Evolutionary conservation across 495 filamentous ascomycete genomes (phyloP), one percentile per base, ranked within the genome.

Genomic region (Podospora pseudocomata): DNA sequence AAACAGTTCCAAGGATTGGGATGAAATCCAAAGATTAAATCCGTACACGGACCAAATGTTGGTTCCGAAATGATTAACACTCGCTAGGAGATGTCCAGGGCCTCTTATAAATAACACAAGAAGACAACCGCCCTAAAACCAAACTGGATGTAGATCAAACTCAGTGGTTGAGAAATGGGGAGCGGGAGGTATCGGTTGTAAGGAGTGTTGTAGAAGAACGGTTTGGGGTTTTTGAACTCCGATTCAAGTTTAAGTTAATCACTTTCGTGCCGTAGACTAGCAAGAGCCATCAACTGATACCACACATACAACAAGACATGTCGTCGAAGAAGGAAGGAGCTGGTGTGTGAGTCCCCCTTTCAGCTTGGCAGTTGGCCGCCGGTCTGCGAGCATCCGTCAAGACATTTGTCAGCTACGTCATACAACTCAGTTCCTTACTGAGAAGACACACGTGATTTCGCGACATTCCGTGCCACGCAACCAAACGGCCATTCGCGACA

Each of bases 371-470:
- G 39, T 49, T 49, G 39, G 6, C 15, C 9, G 13, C 39, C 39
- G 39, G 39, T 3, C 39, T 16, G 39, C 39, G 39, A 49, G 39
- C 39, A 49, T 13, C 39, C 39, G 39, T 2, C 39, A 49, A 49
- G 39, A 49, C 39, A 49, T 49, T 49, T 49, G 39, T 13, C 39
- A 49, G 9, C 39, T 49, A 49, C 39, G 39, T 49, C 39, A 49
- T 49, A 11, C 9, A 11, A 49, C 39, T 49, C 11, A 9, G 13
- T 11, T 16, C 9, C 39, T 13, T 49, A 11, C 39, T 32, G 30
- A 32, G 30, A 49, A 11, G 39, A 49, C 39, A 56, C 55, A 58
- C 55, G 55, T 58, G 55, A 58, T 58, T 58, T 58, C 55, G 55
- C 55, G 55, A 58, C 19, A 58, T 20, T 26, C 55, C 23, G 55